These are phyloP conservation scores for Salix brachista DNA, from an alignment of 345 rosid species.

Conservation along the genomic window DNA sequence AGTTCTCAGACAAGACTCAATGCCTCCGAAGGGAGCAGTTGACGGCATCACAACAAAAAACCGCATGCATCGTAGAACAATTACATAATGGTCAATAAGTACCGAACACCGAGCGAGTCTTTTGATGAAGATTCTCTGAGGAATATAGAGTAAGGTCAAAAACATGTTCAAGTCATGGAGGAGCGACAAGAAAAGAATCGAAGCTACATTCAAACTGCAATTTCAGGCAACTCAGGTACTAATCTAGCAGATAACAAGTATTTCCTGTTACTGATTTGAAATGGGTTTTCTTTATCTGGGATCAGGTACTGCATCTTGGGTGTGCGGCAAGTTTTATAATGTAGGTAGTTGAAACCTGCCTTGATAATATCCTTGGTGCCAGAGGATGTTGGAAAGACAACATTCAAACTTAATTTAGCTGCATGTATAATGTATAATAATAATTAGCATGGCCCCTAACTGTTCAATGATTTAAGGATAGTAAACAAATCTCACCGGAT, in stretches of 20 bases:
- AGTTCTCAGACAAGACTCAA: conserved; percentile 44
- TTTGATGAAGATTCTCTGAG: conserved; percentile 21
- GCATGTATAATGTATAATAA: too few species aligned
- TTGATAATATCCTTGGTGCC: conserved; percentile 25
- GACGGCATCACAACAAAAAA: conserved; percentile 24
- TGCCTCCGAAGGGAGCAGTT: conserved; percentile 29
- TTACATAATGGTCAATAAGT: conserved; percentile 83
- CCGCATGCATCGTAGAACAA: conserved; percentile 54
- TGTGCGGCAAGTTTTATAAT: background rate
- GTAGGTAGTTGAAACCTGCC: conserved; percentile 42
- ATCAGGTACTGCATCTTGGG: background rate
- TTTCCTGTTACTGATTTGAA: background rate
- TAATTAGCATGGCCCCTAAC: background rate
- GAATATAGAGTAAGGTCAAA: conserved; percentile 8
- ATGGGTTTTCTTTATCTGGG: background rate
- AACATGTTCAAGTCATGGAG: conserved; percentile 90
- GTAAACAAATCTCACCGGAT: background rate
- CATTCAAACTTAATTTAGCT: conserved; percentile 17
- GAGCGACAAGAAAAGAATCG: conserved; percentile 76
- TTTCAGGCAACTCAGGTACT: conserved; percentile 48
- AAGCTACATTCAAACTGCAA: conserved; percentile 62
- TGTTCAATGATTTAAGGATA: background rate
- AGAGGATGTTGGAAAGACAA: conserved; percentile 31
- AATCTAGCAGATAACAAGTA: conserved; percentile 2
- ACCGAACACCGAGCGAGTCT: conserved; percentile 5